phyloP scores from a whole-genome alignment of 208 protist species.

The Trypanosoma cruzi region DNA sequence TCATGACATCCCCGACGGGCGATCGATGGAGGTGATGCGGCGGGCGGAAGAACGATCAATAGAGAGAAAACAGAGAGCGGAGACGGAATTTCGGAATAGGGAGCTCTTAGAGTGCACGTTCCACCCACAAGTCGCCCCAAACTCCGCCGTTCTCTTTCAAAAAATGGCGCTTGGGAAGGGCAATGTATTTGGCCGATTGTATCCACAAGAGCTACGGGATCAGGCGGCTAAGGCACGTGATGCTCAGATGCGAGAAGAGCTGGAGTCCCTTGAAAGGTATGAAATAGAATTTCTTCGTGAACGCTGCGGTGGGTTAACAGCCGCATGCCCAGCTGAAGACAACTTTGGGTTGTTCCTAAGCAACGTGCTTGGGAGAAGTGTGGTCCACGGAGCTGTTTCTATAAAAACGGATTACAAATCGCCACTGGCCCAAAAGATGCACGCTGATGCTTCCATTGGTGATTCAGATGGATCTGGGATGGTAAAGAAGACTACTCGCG shows the following conservation, averaged over 20 bases:
- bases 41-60: background rate
- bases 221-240: background rate
- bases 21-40: background rate
- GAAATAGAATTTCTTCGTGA: slow-evolving; percentile 53
- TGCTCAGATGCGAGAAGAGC: background rate
- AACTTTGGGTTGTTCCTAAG: slow-evolving; percentile 55
- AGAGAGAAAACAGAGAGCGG: slow-evolving; percentile 4
- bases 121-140: slow-evolving; percentile 62
- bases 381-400: slow-evolving; percentile 23
- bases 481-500: slow-evolving; percentile 3
- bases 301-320: slow-evolving; percentile 33
- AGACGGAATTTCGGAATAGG: slow-evolving; percentile 28
- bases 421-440: slow-evolving; percentile 40
- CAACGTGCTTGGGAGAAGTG: slow-evolving; percentile 46
- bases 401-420: slow-evolving; percentile 61
- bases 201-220: slow-evolving; percentile 30
- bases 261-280: slow-evolving; percentile 26
- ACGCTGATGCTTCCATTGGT: slow-evolving; percentile 22
- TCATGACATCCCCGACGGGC: slow-evolving; percentile 2
- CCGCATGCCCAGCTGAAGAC: slow-evolving; percentile 23
- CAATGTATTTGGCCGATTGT: slow-evolving; percentile 72
- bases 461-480: background rate
- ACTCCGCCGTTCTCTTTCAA: slow-evolving; percentile 43
- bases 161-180: slow-evolving; percentile 6
- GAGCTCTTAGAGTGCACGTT: slow-evolving; percentile 76